Evolutionary conservation across 148 eudicot genomes (phyloP).

Genomic region (Cornus suecica): DNA sequence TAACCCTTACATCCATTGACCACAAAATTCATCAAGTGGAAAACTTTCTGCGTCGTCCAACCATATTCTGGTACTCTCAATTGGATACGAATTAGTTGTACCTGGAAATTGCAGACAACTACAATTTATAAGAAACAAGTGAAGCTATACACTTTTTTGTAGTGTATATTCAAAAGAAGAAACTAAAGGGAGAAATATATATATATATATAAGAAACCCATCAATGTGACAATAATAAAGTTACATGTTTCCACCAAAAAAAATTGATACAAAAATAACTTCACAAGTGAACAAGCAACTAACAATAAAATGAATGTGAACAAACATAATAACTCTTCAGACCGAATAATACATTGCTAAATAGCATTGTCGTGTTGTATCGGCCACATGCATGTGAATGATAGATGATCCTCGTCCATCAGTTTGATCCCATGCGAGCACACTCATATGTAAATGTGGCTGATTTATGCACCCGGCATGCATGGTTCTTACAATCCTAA

Average conservation of each 20-base stretch:
- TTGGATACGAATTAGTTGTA: constrained; percentile 69
- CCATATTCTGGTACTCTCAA: constrained; percentile 69
- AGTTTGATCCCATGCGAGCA: neutral
- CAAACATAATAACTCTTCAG: neutral
- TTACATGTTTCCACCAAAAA: neutral
- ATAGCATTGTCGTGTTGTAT: neutral
- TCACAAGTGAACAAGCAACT: neutral
- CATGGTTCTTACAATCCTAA: too few species aligned
- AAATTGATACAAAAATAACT: neutral
- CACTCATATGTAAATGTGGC: neutral
- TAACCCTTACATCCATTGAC: constrained; percentile 67
- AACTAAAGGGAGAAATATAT: neutral
- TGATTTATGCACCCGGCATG: neutral
- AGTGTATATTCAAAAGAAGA: neutral
- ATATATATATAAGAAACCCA: neutral
- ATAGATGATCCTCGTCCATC: neutral
- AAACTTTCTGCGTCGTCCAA: constrained; percentile 84
- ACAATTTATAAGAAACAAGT: neutral
- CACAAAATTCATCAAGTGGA: constrained; percentile 72
- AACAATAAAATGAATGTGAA: neutral
- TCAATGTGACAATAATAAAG: neutral
- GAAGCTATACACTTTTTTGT: neutral
- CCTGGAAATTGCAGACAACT: constrained; percentile 29
- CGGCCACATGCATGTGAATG: neutral
- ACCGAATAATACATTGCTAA: neutral